Percentiles rank a stretch among this genome's conserved stretches.
phyloP scores from a whole-genome alignment of 768 basidiomycete genomes.

The Rhodosporidiobolus sp. region DNA sequence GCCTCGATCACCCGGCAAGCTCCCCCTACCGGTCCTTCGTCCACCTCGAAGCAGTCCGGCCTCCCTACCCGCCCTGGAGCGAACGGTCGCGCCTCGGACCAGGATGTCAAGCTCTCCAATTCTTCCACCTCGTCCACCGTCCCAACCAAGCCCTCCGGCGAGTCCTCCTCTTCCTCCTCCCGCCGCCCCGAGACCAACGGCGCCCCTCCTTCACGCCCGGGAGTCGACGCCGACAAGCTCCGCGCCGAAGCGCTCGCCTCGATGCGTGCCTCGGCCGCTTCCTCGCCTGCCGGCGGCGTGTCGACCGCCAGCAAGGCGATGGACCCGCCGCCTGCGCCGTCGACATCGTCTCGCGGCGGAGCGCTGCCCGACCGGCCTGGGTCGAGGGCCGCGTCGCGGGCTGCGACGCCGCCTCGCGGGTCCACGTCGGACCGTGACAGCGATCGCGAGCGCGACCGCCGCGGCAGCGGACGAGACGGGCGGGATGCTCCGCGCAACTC shows the following conservation, averaged over 20 bases:
- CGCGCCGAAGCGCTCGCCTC: constrained; percentile 26
- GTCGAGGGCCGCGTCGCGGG: constrained; percentile 1
- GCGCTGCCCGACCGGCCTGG: background rate
- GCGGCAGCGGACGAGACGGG: background rate
- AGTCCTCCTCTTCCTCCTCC: background rate
- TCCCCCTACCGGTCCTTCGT: background rate
- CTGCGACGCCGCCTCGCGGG: constrained; percentile 1
- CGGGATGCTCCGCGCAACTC: background rate
- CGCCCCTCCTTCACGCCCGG: background rate
- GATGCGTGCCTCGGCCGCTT: background rate
- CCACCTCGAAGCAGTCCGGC: constrained; percentile 4
- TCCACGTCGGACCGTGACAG: background rate
- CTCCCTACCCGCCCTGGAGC: constrained; percentile 1
- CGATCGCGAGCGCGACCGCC: background rate
- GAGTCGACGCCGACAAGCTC: constrained; percentile 17
- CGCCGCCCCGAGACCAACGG: constrained; percentile 2
- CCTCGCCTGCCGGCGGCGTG: background rate
- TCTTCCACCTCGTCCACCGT: background rate
- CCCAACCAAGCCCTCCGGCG: background rate
- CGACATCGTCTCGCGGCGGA: background rate
- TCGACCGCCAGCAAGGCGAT: constrained; percentile 5
- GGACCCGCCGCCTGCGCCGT: constrained; percentile 29
- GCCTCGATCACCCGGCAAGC: background rate
- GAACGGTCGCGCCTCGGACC: background rate
- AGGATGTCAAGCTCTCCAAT: constrained; percentile 6